Percentiles rank a stretch among this genome's conserved stretches.
phyloP scores from a whole-genome alignment of 2,329 filamentous ascomycete species.

The Macrophomina pseudophaseolina region DNA sequence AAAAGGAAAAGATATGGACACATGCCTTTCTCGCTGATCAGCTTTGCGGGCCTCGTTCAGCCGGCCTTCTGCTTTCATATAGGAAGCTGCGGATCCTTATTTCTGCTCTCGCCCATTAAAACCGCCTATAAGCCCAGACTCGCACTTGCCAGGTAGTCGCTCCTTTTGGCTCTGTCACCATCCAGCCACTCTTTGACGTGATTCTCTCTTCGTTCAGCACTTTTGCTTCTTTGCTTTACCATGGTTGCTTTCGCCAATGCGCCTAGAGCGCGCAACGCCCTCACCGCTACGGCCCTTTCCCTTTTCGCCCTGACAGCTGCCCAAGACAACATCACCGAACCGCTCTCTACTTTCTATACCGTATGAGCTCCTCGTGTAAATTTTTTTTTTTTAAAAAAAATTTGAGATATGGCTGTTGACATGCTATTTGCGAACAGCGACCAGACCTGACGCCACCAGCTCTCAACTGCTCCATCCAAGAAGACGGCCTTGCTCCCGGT shows the following conservation, averaged over 20 bases:
- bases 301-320: conserved; percentile 12
- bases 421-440: conserved; percentile 24
- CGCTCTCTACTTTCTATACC: conserved; percentile 32
- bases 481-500: conserved; percentile 27
- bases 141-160: conserved; percentile 4
- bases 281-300: conserved; percentile 11
- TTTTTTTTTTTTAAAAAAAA: not conserved
- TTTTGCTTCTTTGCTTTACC: not conserved
- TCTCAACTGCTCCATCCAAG: conserved; percentile 31
- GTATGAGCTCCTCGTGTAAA: conserved; percentile 10
- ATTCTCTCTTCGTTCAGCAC: not conserved
- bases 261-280: conserved; percentile 7
- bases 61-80: not conserved
- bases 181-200: conserved; percentile 11
- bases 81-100: conserved; percentile 21
- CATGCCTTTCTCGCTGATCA: conserved; percentile 13
- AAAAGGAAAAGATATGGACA: not conserved
- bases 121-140: conserved; percentile 3
- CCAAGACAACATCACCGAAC: conserved; percentile 28
- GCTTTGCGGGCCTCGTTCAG: conserved; percentile 1
- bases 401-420: not conserved
- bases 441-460: conserved; percentile 34
- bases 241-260: conserved; percentile 11
- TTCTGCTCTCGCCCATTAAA: conserved; percentile 16
- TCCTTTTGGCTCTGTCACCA: conserved; percentile 21